Conservation (phyloP, 148 eudicot species). For the Polygonum maritimum region DNA sequence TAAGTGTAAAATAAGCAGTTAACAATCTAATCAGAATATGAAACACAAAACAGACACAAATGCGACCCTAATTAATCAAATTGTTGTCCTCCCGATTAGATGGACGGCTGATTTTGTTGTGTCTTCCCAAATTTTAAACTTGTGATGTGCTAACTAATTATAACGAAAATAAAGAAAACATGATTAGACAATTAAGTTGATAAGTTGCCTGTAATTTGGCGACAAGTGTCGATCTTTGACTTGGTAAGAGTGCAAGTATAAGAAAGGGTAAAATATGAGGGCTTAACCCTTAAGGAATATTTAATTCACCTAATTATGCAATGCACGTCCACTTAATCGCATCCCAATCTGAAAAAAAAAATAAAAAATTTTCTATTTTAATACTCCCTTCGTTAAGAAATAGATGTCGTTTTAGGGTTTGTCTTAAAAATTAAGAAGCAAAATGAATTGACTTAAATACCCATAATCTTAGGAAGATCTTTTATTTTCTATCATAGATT, state of each 20-base stretch:
- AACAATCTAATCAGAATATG: not conserved
- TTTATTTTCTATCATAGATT: no score
- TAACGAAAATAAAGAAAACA: not conserved
- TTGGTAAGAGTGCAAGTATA: not conserved
- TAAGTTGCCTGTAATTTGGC: not conserved
- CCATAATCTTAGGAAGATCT: no score
- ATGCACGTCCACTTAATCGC: conserved; percentile 5
- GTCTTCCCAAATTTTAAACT: not conserved
- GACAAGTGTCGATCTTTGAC: not conserved
- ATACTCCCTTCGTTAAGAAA: no score
- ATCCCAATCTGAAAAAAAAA: not conserved
- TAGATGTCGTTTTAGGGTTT: no score
- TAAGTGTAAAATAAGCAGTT: no score
- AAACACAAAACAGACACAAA: conserved; percentile 9
- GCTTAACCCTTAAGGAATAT: not conserved
- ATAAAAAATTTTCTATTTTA: not conserved
- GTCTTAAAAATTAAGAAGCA: no score
- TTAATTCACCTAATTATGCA: conserved; percentile 5
- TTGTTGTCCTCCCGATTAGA: not conserved
- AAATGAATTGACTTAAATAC: no score
- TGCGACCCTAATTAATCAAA: conserved; percentile 2
- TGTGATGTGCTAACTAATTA: not conserved
- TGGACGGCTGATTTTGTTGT: conserved; percentile 4
- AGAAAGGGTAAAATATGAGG: not conserved
- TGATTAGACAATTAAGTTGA: not conserved